Evolutionary conservation across 1,139 yeast species (phyloP).

Genomic region (Hansenula sp.): DNA sequence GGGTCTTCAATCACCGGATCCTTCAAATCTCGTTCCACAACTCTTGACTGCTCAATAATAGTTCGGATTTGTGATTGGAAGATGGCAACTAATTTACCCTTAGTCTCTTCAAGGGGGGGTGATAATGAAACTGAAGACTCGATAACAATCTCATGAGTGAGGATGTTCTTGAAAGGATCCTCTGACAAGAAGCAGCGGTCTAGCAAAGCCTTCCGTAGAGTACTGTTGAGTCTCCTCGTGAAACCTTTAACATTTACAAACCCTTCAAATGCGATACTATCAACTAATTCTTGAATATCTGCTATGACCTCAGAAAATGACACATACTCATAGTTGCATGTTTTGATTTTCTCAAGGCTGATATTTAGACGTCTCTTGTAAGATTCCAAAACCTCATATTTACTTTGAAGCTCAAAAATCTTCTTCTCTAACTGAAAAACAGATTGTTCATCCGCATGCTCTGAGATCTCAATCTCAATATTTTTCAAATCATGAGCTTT

Average conservation of each 20-base stretch:
- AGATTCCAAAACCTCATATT: slow-evolving; percentile 26
- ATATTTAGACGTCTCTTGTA: slow-evolving; percentile 20
- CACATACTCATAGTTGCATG: slow-evolving; percentile 27
- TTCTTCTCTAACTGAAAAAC: slow-evolving; percentile 39
- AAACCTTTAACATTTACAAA: slow-evolving; percentile 36
- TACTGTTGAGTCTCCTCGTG: slow-evolving; percentile 37
- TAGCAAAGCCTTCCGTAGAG: slow-evolving; percentile 34
- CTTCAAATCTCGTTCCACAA: slow-evolving; percentile 30
- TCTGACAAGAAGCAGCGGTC: slow-evolving; percentile 28
- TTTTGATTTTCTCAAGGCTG: slow-evolving; percentile 26
- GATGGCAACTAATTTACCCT: slow-evolving; percentile 25
- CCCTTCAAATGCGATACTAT: slow-evolving; percentile 38
- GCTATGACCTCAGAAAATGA: slow-evolving; percentile 24
- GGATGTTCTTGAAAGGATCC: not conserved
- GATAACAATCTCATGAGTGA: slow-evolving; percentile 36
- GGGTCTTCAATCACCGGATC: slow-evolving; percentile 3
- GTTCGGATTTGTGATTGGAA: slow-evolving; percentile 27
- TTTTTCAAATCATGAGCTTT: slow-evolving; percentile 43
- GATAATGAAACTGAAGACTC: slow-evolving; percentile 39
- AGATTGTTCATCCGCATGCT: slow-evolving; percentile 36
- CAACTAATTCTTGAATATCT: slow-evolving; percentile 39
- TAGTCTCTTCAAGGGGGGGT: slow-evolving; percentile 38
- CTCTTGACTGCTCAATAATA: slow-evolving; percentile 22
- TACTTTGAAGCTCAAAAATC: slow-evolving; percentile 32
- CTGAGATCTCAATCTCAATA: slow-evolving; percentile 29